Percentiles rank a stretch among this genome's conserved stretches.
phyloP scores from a whole-genome alignment of 176 grass and related monocot species.

The Aegilops umbellulata region DNA sequence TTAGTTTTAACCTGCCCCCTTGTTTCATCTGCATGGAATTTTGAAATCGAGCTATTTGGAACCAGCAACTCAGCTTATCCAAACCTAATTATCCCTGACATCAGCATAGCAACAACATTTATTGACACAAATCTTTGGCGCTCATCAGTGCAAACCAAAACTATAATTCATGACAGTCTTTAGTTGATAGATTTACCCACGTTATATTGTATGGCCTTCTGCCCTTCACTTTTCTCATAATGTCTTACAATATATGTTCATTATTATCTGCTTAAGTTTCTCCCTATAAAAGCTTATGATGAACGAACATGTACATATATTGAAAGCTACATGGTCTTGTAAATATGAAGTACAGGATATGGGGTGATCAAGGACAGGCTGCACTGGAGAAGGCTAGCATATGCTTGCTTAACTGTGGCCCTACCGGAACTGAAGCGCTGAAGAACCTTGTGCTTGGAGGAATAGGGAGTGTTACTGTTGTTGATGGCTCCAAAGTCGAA shows the following conservation, averaged over 20 bases:
- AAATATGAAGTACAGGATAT: conserved; percentile 38
- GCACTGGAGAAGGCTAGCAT: conserved; percentile 85
- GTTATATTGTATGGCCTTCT: background rate
- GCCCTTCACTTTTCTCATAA: background rate
- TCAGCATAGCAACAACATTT: background rate
- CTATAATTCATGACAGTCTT: background rate
- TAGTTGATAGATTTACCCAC: background rate
- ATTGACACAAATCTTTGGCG: background rate
- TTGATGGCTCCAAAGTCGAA: conserved; percentile 86
- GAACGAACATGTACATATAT: background rate
- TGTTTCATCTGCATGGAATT: background rate
- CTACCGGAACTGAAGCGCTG: conserved; percentile 80
- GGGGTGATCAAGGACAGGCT: conserved; percentile 90
- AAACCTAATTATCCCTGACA: background rate
- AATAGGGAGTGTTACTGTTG: conserved; percentile 73
- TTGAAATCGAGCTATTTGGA: background rate
- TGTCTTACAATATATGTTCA: background rate
- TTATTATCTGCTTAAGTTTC: background rate
- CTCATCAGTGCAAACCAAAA: background rate
- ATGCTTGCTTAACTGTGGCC: conserved; percentile 89
- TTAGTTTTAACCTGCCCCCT: too few species aligned
- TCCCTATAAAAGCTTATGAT: background rate
- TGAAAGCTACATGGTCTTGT: background rate
- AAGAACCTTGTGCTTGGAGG: conserved; percentile 93
- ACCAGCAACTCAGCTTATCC: background rate